These are phyloP conservation scores for Gracilaria domingensis DNA, from an alignment of 23 red algal genomes.

Conservation along the genomic window DNA sequence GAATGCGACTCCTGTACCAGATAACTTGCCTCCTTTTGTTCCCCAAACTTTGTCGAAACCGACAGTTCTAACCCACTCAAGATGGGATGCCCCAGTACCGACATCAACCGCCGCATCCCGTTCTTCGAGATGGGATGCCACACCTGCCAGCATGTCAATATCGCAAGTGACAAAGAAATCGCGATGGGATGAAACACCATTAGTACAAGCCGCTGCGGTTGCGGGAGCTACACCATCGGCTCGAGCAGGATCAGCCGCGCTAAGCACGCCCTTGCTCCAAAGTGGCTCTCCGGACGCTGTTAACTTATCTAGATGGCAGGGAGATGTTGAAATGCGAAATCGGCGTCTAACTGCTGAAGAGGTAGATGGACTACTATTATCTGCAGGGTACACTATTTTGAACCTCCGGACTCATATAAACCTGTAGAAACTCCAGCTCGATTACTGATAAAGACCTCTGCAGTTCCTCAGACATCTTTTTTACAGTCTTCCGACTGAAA, in stretches of 20 bases:
- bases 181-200: slow-evolving; percentile 88
- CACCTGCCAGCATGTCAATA: slow-evolving; percentile 35
- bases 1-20: slow-evolving; percentile 47
- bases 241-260: slow-evolving; percentile 37
- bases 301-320: slow-evolving; percentile 54
- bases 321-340: slow-evolving; percentile 72
- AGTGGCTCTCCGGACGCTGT: slow-evolving; percentile 52
- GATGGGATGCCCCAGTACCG: slow-evolving; percentile 49
- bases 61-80: background rate
- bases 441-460: slow-evolving; percentile 61
- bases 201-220: slow-evolving; percentile 25
- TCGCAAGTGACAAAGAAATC: slow-evolving; percentile 67
- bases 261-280: slow-evolving; percentile 56
- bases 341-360: slow-evolving; percentile 77
- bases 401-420: slow-evolving; percentile 80
- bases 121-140: slow-evolving; percentile 71
- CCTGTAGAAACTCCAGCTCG: slow-evolving; percentile 55
- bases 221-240: slow-evolving; percentile 10
- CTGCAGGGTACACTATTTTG: slow-evolving; percentile 81
- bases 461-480: slow-evolving; percentile 41
- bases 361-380: slow-evolving; percentile 80
- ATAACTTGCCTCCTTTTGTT: slow-evolving; percentile 41
- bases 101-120: background rate
- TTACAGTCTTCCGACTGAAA: slow-evolving; percentile 76
- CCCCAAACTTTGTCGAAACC: slow-evolving; percentile 26